A percentile compares a stretch with the other conserved stretches of the same genome.
Conservation (phyloP, 495 filamentous ascomycete species). For the Penicillium lagena region DNA sequence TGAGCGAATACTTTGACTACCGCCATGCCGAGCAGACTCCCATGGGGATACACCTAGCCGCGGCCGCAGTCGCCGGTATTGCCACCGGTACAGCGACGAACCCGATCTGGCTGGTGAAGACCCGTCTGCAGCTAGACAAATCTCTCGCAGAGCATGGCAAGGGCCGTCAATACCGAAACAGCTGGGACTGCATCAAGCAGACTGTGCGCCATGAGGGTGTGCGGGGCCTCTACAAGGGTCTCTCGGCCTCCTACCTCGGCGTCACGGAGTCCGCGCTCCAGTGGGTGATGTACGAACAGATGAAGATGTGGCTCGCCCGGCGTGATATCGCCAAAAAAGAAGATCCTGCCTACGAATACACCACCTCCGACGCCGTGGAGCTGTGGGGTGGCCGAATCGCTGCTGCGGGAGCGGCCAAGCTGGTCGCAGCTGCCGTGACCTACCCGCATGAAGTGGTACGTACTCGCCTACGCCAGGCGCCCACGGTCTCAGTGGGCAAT, state of each 20-base stretch:
- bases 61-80: constrained; percentile 49
- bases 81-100: constrained; percentile 54
- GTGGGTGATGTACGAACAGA: constrained; percentile 54
- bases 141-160: constrained; percentile 34
- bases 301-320: constrained; percentile 40
- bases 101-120: constrained; percentile 57
- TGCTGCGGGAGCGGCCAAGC: constrained; percentile 49
- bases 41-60: constrained; percentile 41
- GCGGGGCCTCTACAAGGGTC: constrained; percentile 46
- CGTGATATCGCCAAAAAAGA: constrained; percentile 30
- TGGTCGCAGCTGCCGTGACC: constrained; percentile 48
- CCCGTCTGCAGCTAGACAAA: constrained; percentile 51
- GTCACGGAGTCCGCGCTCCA: constrained; percentile 51
- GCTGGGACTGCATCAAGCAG: constrained; percentile 48
- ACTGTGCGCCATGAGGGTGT: constrained; percentile 48
- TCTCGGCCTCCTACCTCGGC: constrained; percentile 50
- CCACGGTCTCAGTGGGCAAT: constrained; percentile 29
- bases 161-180: constrained; percentile 46
- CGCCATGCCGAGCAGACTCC: constrained; percentile 34
- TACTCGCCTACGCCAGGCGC: constrained; percentile 50
- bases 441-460: constrained; percentile 56
- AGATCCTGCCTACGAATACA: constrained; percentile 18
- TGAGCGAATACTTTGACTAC: constrained; percentile 39
- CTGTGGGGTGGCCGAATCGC: constrained; percentile 41
- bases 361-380: constrained; percentile 40